These are phyloP conservation scores for Ensete ventricosum DNA, from an alignment of 176 grass and related monocot species.

Conservation along the genomic window DNA sequence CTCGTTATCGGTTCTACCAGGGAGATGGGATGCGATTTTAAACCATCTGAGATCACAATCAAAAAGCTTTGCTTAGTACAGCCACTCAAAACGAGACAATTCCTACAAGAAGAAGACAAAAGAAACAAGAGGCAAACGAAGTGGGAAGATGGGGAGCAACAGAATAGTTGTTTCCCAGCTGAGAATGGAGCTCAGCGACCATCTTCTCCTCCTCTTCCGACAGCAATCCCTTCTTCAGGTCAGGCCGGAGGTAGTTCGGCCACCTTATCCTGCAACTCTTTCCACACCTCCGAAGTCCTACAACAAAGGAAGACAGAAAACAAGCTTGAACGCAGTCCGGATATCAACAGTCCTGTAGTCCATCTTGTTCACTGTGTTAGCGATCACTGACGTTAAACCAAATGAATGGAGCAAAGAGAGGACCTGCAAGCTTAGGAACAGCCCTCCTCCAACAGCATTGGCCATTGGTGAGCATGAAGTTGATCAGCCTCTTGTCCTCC, in stretches of 20 bases:
- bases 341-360: too few species aligned
- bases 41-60: not conserved
- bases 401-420: not conserved
- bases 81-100: not conserved
- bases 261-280: conserved; percentile 14
- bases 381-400: not conserved
- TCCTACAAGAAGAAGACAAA: not conserved
- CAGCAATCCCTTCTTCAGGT: conserved; percentile 2
- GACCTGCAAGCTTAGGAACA: conserved; percentile 12
- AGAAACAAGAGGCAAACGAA: not conserved
- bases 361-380: too few species aligned
- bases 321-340: too few species aligned
- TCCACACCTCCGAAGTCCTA: conserved; percentile 1
- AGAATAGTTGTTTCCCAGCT: conserved; percentile 2
- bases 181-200: conserved; percentile 11
- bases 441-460: conserved; percentile 11
- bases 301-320: not conserved
- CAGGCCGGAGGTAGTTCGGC: conserved; percentile 13
- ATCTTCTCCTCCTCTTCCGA: conserved; percentile 7
- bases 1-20: too few species aligned
- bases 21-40: too few species aligned
- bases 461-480: conserved; percentile 10
- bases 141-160: too few species aligned
- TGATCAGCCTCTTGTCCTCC: conserved; percentile 12
- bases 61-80: not conserved